Percentiles rank a stretch among this genome's conserved stretches.
phyloP scores from a whole-genome alignment of 2,329 filamentous ascomycete species.

The Paecilomyces sp. region DNA sequence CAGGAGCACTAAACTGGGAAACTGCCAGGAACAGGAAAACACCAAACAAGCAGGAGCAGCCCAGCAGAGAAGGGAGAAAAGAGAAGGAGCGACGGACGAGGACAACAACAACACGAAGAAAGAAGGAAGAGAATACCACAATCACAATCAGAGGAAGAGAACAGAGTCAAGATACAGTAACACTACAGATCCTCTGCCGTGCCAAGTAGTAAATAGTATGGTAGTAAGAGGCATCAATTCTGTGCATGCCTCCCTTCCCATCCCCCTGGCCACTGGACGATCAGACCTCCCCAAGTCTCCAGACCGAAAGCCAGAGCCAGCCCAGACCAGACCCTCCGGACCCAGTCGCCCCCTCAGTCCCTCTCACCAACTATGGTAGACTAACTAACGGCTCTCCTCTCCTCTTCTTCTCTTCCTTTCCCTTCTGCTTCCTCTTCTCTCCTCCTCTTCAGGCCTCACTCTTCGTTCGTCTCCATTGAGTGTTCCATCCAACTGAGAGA shows the following conservation, averaged over 20 bases:
- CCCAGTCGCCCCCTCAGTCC: conserved; percentile 5
- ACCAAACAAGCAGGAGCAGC: conserved; percentile 7
- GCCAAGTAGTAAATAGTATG: neutral
- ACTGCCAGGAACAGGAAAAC: conserved; percentile 18
- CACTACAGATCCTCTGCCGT: neutral
- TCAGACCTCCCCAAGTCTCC: neutral
- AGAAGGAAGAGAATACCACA: too few relatives aligned
- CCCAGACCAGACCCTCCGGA: neutral
- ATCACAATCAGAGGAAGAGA: neutral
- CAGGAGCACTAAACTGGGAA: neutral
- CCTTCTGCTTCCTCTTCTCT: conserved; percentile 19
- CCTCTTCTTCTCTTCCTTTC: conserved; percentile 15
- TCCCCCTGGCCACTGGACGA: neutral
- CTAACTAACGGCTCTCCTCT: conserved; percentile 8
- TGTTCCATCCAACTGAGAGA: conserved; percentile 36
- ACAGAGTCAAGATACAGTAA: neutral
- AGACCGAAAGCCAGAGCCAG: too few relatives aligned
- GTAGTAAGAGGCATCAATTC: neutral
- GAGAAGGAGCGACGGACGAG: neutral
- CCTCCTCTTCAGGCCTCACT: conserved; percentile 11
- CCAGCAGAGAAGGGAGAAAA: neutral
- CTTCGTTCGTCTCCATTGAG: conserved; percentile 14
- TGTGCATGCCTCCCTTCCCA: neutral
- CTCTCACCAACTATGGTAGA: too few relatives aligned
- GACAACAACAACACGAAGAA: too few relatives aligned